These are phyloP conservation scores for Excoecaria cochinchinensis DNA, from an alignment of 345 rosid genomes.

Conservation along the genomic window DNA sequence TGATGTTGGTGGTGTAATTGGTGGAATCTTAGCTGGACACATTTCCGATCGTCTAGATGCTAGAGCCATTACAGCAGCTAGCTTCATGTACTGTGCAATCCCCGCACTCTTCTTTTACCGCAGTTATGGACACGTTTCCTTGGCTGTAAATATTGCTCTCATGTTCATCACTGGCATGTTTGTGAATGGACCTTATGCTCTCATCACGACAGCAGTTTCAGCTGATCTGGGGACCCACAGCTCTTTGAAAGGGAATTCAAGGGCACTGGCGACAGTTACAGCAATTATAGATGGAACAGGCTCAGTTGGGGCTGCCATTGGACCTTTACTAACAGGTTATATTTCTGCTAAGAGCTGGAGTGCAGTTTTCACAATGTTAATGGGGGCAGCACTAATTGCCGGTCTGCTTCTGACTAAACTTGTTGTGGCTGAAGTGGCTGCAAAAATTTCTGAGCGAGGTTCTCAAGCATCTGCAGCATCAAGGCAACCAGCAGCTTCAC, in stretches of 20 bases:
- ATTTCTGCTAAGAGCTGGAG: slow-evolving; percentile 85
- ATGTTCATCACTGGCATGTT: slow-evolving; percentile 85
- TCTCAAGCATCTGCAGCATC: slow-evolving; percentile 21
- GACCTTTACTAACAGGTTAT: slow-evolving; percentile 88
- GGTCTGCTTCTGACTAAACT: slow-evolving; percentile 79
- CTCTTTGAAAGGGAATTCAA: slow-evolving; percentile 76
- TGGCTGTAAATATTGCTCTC: slow-evolving; percentile 54
- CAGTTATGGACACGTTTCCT: slow-evolving; percentile 72
- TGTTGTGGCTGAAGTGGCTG: slow-evolving; percentile 71
- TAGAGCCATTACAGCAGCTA: slow-evolving; percentile 89
- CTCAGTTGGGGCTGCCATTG: slow-evolving; percentile 93
- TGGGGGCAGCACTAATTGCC: slow-evolving; percentile 80
- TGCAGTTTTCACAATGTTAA: slow-evolving; percentile 85
- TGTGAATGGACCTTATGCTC: slow-evolving; percentile 92
- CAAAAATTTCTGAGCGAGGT: slow-evolving; percentile 57
- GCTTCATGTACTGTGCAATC: slow-evolving; percentile 87
- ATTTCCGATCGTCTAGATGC: slow-evolving; percentile 81
- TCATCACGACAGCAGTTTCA: slow-evolving; percentile 95
- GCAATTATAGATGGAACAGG: slow-evolving; percentile 98
- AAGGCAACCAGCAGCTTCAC: slow-evolving; percentile 22
- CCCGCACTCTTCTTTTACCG: slow-evolving; percentile 86
- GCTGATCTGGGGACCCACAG: slow-evolving; percentile 96
- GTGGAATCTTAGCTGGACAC: slow-evolving; percentile 92
- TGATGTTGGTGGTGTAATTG: slow-evolving; percentile 91
- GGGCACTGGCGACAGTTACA: slow-evolving; percentile 94